Evolutionary conservation across 2,329 filamentous ascomycete species (phyloP).

Genomic region (Stemphylium vesicarium): DNA sequence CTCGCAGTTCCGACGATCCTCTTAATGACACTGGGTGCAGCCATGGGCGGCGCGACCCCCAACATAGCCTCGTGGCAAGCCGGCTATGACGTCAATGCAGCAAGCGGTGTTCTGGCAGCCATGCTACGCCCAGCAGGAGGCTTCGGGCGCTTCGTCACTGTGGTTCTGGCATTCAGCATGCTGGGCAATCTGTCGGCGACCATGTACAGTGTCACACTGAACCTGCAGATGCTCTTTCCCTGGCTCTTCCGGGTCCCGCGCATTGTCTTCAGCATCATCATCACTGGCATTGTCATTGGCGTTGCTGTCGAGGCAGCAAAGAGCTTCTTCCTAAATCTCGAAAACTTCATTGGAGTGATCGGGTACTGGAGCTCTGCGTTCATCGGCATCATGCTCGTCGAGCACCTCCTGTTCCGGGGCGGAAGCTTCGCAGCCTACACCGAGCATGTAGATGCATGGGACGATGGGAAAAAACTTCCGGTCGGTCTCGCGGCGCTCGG

Average conservation of each 20-base stretch:
- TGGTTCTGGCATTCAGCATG: constrained; percentile 60
- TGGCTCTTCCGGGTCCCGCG: constrained; percentile 63
- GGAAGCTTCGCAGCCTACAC: constrained; percentile 41
- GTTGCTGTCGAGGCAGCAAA: constrained; percentile 62
- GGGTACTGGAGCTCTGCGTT: constrained; percentile 47
- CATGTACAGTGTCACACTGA: constrained; percentile 68
- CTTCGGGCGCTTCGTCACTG: constrained; percentile 68
- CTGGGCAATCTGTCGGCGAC: constrained; percentile 66
- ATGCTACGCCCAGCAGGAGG: constrained; percentile 65
- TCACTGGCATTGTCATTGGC: constrained; percentile 66
- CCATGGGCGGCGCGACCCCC: constrained; percentile 66
- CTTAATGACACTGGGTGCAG: constrained; percentile 68
- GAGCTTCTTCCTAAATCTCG: constrained; percentile 63
- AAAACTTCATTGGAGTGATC: constrained; percentile 47
- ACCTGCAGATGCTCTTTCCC: constrained; percentile 68
- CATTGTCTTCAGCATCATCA: constrained; percentile 63
- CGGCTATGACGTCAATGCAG: constrained; percentile 60
- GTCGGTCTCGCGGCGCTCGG: constrained; percentile 51
- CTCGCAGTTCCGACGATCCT: constrained; percentile 62
- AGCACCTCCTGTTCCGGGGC: constrained; percentile 50
- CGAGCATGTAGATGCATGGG: constrained; percentile 50
- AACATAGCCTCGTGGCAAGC: constrained; percentile 62
- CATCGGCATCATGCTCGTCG: constrained; percentile 41
- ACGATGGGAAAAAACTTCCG: constrained; percentile 49
- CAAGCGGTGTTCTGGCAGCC: constrained; percentile 65